Percentiles rank a stretch among this genome's conserved stretches.
Conservation (phyloP, 2,329 filamentous ascomycete species). For the Juglanconis oblonga region DNA sequence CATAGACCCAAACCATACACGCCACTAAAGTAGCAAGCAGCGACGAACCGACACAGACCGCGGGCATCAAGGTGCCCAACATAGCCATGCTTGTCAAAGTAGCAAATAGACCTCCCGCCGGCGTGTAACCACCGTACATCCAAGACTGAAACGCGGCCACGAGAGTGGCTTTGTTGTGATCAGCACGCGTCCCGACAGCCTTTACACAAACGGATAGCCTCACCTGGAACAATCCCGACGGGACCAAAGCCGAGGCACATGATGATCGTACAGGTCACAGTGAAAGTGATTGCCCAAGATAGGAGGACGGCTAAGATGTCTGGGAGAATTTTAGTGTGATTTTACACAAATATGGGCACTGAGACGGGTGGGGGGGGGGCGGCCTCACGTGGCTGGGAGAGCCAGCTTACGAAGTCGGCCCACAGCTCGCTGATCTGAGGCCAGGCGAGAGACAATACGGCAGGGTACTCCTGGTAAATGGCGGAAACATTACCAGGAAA, state of each 20-base stretch:
- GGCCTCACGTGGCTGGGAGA: conserved; percentile 3
- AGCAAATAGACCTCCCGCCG: conserved; percentile 22
- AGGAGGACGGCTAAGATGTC: conserved; percentile 1
- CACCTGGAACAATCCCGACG: not conserved
- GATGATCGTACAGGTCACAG: not conserved
- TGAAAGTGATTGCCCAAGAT: conserved; percentile 6
- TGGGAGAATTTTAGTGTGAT: not conserved
- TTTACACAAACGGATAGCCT: not conserved
- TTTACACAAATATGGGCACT: too few relatives aligned
- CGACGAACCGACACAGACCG: not conserved
- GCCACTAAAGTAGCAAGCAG: conserved; percentile 5
- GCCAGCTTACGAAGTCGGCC: not conserved
- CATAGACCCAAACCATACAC: conserved; percentile 12
- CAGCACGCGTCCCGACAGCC: too few relatives aligned
- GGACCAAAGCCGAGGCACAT: not conserved
- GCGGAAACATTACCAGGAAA: too few relatives aligned
- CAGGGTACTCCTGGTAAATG: too few relatives aligned
- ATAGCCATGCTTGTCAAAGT: conserved; percentile 23
- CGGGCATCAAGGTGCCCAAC: conserved; percentile 17
- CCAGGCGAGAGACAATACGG: too few relatives aligned
- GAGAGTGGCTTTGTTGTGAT: not conserved
- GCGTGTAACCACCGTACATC: conserved; percentile 22
- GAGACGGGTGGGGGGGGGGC: not conserved
- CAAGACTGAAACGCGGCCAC: conserved; percentile 19
- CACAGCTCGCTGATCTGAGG: not conserved